These are phyloP conservation scores for Aspergillus terreus DNA, from an alignment of 2,329 filamentous ascomycete genomes.

Conservation along the genomic window DNA sequence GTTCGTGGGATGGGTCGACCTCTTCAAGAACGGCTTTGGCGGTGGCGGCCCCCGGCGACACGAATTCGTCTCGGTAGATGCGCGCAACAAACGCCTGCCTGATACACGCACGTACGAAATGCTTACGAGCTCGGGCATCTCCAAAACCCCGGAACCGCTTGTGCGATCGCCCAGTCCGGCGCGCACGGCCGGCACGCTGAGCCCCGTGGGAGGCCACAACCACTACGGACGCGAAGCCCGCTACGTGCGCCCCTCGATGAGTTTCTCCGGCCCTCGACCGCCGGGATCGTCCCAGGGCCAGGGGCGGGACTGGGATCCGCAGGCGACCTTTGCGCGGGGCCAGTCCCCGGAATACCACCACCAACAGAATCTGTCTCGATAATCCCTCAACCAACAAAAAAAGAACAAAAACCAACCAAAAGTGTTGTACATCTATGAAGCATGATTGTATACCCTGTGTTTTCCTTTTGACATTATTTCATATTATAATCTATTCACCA, in stretches of 20 bases:
- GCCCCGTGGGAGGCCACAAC: constrained; percentile 9
- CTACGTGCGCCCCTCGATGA: constrained; percentile 46
- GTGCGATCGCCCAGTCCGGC: constrained; percentile 23
- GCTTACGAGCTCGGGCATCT: constrained; percentile 45
- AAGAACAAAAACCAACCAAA: background rate
- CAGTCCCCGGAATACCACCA: background rate
- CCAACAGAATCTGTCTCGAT: background rate
- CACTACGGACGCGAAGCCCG: constrained; percentile 43
- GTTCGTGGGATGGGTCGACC: constrained; percentile 74
- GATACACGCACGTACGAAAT: constrained; percentile 75
- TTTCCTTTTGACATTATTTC: background rate
- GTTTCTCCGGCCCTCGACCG: constrained; percentile 47
- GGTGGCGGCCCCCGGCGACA: constrained; percentile 36
- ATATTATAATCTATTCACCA: background rate
- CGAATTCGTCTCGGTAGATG: constrained; percentile 89
- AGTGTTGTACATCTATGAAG: constrained; percentile 4
- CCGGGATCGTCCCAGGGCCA: constrained; percentile 27
- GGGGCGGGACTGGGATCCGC: constrained; percentile 34
- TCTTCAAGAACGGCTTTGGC: constrained; percentile 41
- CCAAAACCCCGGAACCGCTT: constrained; percentile 33
- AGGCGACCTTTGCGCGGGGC: constrained; percentile 31
- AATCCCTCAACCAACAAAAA: background rate
- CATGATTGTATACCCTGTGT: constrained; percentile 6
- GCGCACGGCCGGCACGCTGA: constrained; percentile 12
- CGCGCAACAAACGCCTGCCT: constrained; percentile 60